Conservation (phyloP, 2,329 filamentous ascomycete species). For the Coleophoma cylindrospora region DNA sequence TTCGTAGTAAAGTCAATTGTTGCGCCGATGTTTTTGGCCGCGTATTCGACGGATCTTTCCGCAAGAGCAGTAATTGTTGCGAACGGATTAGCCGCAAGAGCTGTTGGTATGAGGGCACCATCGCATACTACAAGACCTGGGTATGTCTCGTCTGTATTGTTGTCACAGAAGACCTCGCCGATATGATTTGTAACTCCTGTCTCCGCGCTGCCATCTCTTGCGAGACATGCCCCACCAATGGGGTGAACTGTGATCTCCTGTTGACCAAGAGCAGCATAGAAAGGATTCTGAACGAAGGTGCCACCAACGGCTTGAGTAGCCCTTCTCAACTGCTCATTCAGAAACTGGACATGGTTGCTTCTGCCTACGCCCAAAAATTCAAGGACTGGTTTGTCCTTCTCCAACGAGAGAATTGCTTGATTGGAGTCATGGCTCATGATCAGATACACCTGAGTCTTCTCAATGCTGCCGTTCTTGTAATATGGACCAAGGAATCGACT, state of each 20-base stretch:
- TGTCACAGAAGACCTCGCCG: slow-evolving; percentile 54
- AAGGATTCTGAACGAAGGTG: slow-evolving; percentile 53
- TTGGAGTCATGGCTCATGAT: slow-evolving; percentile 38
- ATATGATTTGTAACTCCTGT: slow-evolving; percentile 57
- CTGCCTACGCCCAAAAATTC: slow-evolving; percentile 55
- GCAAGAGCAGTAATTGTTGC: slow-evolving; percentile 67
- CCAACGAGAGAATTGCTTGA: slow-evolving; percentile 53
- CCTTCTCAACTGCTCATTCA: slow-evolving; percentile 46
- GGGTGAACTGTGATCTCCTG: slow-evolving; percentile 63
- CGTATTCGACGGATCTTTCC: slow-evolving; percentile 54
- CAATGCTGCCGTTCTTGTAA: slow-evolving; percentile 46
- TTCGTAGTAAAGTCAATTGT: slow-evolving; percentile 41
- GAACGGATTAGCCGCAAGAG: slow-evolving; percentile 61
- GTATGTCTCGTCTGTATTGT: slow-evolving; percentile 41
- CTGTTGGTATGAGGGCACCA: slow-evolving; percentile 54
- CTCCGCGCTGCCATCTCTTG: slow-evolving; percentile 48
- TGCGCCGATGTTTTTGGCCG: slow-evolving; percentile 35
- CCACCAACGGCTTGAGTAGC: slow-evolving; percentile 55
- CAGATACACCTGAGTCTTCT: slow-evolving; percentile 58
- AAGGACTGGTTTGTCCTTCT: slow-evolving; percentile 54
- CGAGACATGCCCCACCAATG: slow-evolving; percentile 61
- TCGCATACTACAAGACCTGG: slow-evolving; percentile 57
- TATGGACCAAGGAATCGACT: slow-evolving; percentile 57
- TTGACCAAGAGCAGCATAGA: slow-evolving; percentile 47
- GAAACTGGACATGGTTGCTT: slow-evolving; percentile 45